phyloP scores from a whole-genome alignment of 176 grass and related monocot species.

The Musa itinerans region DNA sequence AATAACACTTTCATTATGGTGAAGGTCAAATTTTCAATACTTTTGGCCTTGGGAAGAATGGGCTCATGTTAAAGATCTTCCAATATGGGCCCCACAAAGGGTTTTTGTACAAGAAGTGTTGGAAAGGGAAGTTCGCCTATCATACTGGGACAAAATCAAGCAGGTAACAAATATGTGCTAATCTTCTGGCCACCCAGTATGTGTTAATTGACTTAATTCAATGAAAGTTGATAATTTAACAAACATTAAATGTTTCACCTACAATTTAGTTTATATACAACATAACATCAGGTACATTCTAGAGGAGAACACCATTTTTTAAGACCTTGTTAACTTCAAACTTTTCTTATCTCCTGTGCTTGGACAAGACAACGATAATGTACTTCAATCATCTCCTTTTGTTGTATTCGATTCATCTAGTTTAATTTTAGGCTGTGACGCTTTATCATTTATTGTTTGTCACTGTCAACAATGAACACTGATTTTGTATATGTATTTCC shows the following conservation, averaged over 20 bases:
- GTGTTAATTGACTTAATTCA: not conserved
- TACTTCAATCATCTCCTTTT: not conserved
- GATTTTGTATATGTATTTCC: no score
- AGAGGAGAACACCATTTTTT: no score
- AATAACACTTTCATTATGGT: conserved; percentile 7
- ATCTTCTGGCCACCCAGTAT: not conserved
- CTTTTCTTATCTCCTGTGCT: no score
- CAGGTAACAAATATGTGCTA: conserved; percentile 39
- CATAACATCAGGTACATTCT: no score
- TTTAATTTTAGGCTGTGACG: not conserved
- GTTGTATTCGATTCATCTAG: not conserved
- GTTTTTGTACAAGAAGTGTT: conserved; percentile 99
- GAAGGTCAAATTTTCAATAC: conserved; percentile 91
- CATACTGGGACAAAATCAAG: conserved; percentile 95
- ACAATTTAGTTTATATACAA: not conserved
- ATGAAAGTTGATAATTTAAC: not conserved
- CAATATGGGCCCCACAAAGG: conserved; percentile 79
- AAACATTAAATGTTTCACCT: not conserved
- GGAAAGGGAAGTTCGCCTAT: conserved; percentile 87
- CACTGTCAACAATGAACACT: no score
- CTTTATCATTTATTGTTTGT: not conserved
- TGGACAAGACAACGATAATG: no score
- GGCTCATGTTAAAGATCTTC: conserved; percentile 87
- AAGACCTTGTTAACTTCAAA: no score
- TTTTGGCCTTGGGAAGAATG: conserved; percentile 99